Evolutionary conservation across 2,329 filamentous ascomycete species (phyloP).

Genomic region (Claviceps spartinae): DNA sequence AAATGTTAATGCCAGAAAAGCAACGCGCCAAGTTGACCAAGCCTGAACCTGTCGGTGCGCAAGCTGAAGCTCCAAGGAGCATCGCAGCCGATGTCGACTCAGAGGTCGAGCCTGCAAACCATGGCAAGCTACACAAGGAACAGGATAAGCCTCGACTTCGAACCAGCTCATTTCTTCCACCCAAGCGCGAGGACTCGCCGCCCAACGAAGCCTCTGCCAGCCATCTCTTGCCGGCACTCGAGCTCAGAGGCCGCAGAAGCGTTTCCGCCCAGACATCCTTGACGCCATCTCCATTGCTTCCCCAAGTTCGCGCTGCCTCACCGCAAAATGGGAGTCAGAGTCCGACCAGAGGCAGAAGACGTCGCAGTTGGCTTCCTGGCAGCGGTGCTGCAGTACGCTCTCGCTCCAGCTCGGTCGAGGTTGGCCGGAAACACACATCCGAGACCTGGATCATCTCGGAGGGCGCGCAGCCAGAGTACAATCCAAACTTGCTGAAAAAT

Average conservation of each 20-base stretch:
- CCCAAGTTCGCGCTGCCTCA: constrained; percentile 15
- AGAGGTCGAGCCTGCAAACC: constrained; percentile 9
- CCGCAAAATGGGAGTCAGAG: constrained; percentile 26
- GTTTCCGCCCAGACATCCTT: constrained; percentile 31
- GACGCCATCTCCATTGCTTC: constrained; percentile 2
- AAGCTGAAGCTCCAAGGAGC: background rate
- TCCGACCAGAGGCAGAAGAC: constrained; percentile 30
- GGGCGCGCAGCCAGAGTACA: constrained; percentile 41
- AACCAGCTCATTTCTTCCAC: constrained; percentile 20
- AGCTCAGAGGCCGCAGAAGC: constrained; percentile 29
- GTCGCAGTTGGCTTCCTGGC: constrained; percentile 41
- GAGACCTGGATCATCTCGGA: constrained; percentile 43
- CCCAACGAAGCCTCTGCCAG: background rate
- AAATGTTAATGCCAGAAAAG: constrained; percentile 17
- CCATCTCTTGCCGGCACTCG: constrained; percentile 9
- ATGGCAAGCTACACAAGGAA: constrained; percentile 20
- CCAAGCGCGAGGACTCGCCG: constrained; percentile 11
- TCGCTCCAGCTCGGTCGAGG: constrained; percentile 33
- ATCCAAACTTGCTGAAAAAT: constrained; percentile 34
- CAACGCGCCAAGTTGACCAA: constrained; percentile 12
- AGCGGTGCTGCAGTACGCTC: constrained; percentile 28
- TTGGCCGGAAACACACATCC: constrained; percentile 10
- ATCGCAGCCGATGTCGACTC: constrained; percentile 1
- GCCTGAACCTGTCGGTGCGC: constrained; percentile 9
- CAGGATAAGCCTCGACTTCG: constrained; percentile 14